phyloP scores from a whole-genome alignment of 2,329 filamentous ascomycete genomes.

The Cordyceps fumosorosea region DNA sequence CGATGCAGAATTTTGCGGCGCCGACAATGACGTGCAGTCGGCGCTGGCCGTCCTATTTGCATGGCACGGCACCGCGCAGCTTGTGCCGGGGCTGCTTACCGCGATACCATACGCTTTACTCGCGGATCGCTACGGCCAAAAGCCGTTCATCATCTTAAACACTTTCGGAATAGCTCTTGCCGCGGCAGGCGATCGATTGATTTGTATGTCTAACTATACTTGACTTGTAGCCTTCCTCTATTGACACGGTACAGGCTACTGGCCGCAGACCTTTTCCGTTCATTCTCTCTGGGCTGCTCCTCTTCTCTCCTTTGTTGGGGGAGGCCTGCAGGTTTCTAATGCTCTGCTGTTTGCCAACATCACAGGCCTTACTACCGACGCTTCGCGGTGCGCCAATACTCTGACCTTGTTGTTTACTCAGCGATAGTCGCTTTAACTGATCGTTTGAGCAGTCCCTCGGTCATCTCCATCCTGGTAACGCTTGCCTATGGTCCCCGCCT shows the following conservation, averaged over 20 bases:
- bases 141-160: neutral
- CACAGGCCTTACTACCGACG: slow-evolving; percentile 4
- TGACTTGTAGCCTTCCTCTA: neutral
- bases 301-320: neutral
- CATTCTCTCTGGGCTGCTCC: neutral
- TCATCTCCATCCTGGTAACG: neutral
- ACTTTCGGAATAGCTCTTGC: neutral
- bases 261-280: neutral
- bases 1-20: neutral
- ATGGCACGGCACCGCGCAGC: neutral
- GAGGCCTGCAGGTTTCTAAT: neutral
- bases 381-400: neutral
- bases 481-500: neutral
- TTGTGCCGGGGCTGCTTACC: neutral
- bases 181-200: neutral
- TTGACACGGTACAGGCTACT: neutral
- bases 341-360: slow-evolving; percentile 4
- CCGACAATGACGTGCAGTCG: neutral
- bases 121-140: neutral
- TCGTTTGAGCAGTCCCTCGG: neutral
- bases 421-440: neutral
- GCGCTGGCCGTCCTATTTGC: neutral
- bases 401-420: neutral
- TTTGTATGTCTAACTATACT: neutral
- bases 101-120: neutral